These are phyloP conservation scores for Blastosporella zonata DNA, from an alignment of 1,284 basidiomycete genomes.

Conservation along the genomic window DNA sequence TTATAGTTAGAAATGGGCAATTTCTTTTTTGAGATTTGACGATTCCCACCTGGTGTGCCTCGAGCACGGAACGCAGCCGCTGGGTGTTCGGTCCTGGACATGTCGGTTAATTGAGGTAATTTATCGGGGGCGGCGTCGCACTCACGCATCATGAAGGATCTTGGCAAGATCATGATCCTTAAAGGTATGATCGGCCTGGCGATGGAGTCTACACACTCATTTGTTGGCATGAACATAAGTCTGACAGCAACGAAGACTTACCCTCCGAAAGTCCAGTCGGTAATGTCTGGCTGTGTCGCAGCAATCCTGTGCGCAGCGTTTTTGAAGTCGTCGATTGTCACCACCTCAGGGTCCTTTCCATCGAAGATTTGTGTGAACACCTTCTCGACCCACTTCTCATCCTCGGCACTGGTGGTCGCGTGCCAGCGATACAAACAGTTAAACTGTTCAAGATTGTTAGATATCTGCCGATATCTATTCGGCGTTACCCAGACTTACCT, in stretches of 20 bases:
- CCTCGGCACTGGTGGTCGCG: constrained; percentile 64
- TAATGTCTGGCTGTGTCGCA: constrained; percentile 41
- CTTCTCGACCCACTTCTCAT: constrained; percentile 64
- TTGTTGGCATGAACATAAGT: neutral
- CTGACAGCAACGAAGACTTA: constrained; percentile 26
- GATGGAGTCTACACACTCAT: constrained; percentile 44
- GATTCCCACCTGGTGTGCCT: constrained; percentile 55
- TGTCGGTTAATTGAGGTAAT: neutral
- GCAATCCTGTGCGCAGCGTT: constrained; percentile 39
- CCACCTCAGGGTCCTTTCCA: constrained; percentile 47
- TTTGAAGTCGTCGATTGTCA: constrained; percentile 64
- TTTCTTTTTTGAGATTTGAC: neutral
- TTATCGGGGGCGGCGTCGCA: constrained; percentile 11
- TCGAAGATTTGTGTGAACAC: constrained; percentile 53
- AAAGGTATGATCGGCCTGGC: constrained; percentile 64
- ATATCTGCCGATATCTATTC: neutral
- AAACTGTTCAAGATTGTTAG: constrained; percentile 51
- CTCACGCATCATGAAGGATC: constrained; percentile 67
- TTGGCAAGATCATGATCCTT: constrained; percentile 70
- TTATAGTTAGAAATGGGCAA: neutral
- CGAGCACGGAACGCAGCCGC: constrained; percentile 80
- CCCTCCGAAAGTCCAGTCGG: constrained; percentile 69
- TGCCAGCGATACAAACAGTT: constrained; percentile 85
- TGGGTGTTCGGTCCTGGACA: constrained; percentile 63
- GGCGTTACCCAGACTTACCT: constrained; percentile 42